Evolutionary conservation across 768 basidiomycete genomes (phyloP).

Genomic region (Clathrus columnatus): DNA sequence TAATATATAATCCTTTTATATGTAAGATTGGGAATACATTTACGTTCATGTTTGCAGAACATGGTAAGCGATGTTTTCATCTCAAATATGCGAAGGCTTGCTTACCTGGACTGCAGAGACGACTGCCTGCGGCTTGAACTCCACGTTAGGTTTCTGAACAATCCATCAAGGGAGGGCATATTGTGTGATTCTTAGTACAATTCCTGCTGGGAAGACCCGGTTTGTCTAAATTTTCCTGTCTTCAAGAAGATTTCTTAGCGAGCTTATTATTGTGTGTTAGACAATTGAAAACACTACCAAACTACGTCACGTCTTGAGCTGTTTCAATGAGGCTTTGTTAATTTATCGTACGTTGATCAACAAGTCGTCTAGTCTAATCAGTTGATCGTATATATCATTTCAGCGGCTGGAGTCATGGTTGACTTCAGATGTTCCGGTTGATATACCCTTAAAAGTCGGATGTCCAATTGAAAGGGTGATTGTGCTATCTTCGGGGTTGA

Average conservation of each 20-base stretch:
- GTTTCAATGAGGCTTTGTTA: conserved; percentile 23
- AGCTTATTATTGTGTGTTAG: conserved; percentile 10
- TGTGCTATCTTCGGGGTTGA: conserved; percentile 25
- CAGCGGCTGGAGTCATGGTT: conserved; percentile 25
- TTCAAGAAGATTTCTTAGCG: neutral
- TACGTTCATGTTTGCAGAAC: conserved; percentile 14
- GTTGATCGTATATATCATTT: neutral
- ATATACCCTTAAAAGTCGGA: conserved; percentile 17
- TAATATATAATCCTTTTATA: neutral
- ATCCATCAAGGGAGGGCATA: conserved; percentile 26
- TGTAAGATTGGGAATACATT: conserved; percentile 14
- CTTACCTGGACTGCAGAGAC: conserved; percentile 22
- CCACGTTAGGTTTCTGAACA: conserved; percentile 24
- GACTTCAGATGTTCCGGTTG: conserved; percentile 22
- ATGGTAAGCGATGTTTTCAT: conserved; percentile 8
- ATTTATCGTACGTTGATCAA: conserved; percentile 27
- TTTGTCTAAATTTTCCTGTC: neutral
- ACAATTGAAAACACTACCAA: conserved; percentile 19
- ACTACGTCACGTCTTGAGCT: conserved; percentile 23
- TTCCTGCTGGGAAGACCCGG: conserved; percentile 16
- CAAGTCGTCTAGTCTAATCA: neutral
- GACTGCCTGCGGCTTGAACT: conserved; percentile 25
- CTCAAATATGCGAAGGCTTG: neutral
- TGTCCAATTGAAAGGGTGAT: conserved; percentile 12
- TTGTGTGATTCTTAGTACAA: conserved; percentile 22